Conservation (phyloP, 169 alveolate genomes). For the Perkinsus chesapeaki region DNA sequence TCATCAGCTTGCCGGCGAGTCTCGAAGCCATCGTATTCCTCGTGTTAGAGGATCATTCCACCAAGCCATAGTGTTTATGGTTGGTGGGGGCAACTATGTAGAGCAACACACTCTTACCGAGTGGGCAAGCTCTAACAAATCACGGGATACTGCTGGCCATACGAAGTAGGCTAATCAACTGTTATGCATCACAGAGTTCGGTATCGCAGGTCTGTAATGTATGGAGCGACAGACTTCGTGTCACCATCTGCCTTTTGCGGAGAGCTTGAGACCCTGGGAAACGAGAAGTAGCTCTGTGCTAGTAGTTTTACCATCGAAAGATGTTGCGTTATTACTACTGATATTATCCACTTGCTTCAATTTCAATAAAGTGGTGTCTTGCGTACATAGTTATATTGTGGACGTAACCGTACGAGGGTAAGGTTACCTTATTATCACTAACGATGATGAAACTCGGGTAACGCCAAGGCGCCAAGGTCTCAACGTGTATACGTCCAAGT, state of each 20-base stretch:
- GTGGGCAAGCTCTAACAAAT: constrained; percentile 14
- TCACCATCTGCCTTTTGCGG: constrained; percentile 38
- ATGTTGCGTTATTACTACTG: too few species aligned
- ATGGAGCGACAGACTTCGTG: constrained; percentile 48
- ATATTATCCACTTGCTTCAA: too few species aligned
- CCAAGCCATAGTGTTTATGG: constrained; percentile 38
- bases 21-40: constrained; percentile 16
- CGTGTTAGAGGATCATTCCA: constrained; percentile 20
- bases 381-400: too few species aligned
- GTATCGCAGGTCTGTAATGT: constrained; percentile 11
- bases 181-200: neutral
- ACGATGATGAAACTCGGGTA: too few species aligned
- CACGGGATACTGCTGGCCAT: neutral
- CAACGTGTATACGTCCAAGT: too few species aligned
- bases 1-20: neutral
- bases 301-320: too few species aligned
- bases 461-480: too few species aligned
- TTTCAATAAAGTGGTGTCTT: too few species aligned
- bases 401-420: too few species aligned
- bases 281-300: neutral
- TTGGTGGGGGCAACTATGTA: constrained; percentile 48
- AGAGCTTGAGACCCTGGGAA: constrained; percentile 33
- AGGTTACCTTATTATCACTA: too few species aligned
- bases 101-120: constrained; percentile 43
- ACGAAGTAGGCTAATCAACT: neutral